Evolutionary conservation across 2,329 filamentous ascomycete genomes (phyloP), one percentile per base, ranked within the genome.

Genomic region (Fonsecaea erecta): DNA sequence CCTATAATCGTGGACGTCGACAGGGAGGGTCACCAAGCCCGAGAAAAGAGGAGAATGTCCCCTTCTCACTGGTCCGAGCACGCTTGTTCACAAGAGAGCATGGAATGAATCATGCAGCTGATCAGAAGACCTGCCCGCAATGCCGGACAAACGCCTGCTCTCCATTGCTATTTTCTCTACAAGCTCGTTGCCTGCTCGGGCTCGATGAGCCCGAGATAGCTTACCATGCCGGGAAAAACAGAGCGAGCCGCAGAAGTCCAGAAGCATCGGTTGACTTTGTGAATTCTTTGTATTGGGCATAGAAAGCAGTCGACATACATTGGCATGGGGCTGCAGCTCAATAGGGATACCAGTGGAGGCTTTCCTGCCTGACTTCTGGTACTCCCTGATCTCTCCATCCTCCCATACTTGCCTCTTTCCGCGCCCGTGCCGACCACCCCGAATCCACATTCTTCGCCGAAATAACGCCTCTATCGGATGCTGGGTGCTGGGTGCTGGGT

Each of bases 381-480:
- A 32, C 40, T 54, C 51, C 37, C 43, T 48, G 43, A 48, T 59
- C 21, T 37, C 60, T 30, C 43, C 58, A 53, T 46, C 56, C 60
- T 34, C 48, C 53, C 28, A 32, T 43, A 53, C 34, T 28, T 60
- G 21, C 60, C 55, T 59, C 57, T 16, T 48, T 48, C 57, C 52
- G 40, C 28, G 34, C 26, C 60, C 57, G 40, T 64, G 60, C 57
- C 61, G 63, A 59, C 48, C 43, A 37, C 46, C 35, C 55, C 48
- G 35, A 34, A 51, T 54, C 30, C 28, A 55, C 53, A 55, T 32
- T 48, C 59, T 62, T 34, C 61, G 54, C 67, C 64, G 46, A 65
- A 64, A 64, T n/a, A 67, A 65, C 62, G 64, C 67, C 64, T 68
- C 64, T 67, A 67, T 65, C 58, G 61, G 51, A 69, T 69, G 67